These are phyloP conservation scores for Aspergillus uvarum DNA, from an alignment of 2,329 filamentous ascomycete species.

Conservation along the genomic window DNA sequence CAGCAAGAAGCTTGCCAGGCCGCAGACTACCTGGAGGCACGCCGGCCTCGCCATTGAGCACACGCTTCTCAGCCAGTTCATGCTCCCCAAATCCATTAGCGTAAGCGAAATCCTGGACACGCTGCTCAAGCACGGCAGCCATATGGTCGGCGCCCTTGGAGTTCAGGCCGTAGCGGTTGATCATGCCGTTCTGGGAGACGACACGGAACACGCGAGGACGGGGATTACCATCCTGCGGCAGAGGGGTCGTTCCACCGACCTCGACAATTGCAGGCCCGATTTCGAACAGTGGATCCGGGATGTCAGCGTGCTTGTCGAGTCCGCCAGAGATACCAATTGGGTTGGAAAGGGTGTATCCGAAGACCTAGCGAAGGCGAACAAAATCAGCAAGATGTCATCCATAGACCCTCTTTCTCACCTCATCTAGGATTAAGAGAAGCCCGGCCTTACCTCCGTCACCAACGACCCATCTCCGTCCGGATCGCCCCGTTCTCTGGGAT, in stretches of 20 bases:
- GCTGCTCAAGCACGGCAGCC: slow-evolving; percentile 72
- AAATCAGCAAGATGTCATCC: background rate
- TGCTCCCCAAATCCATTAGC: slow-evolving; percentile 64
- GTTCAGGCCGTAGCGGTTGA: slow-evolving; percentile 96
- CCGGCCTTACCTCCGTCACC: slow-evolving; percentile 48
- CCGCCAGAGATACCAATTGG: slow-evolving; percentile 94
- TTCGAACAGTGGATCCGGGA: slow-evolving; percentile 80
- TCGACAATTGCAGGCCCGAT: slow-evolving; percentile 86
- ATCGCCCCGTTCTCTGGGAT: slow-evolving; percentile 77
- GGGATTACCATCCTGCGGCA: slow-evolving; percentile 85
- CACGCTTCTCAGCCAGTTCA: slow-evolving; percentile 64
- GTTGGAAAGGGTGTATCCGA: slow-evolving; percentile 74
- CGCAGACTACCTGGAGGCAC: slow-evolving; percentile 81
- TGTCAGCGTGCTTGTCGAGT: slow-evolving; percentile 89
- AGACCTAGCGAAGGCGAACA: slow-evolving; percentile 53
- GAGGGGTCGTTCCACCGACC: slow-evolving; percentile 83
- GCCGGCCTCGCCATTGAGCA: slow-evolving; percentile 72
- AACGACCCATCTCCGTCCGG: slow-evolving; percentile 55
- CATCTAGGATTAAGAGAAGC: background rate
- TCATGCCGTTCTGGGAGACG: slow-evolving; percentile 77
- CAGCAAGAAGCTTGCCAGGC: slow-evolving; percentile 74
- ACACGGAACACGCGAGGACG: slow-evolving; percentile 86
- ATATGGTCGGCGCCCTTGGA: slow-evolving; percentile 85
- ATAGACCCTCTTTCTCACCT: background rate
- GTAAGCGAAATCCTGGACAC: slow-evolving; percentile 75